Evolutionary conservation across 208 protist genomes (phyloP), one percentile per base, ranked within the genome.

Genomic region (Sergeia podlipaevii): DNA sequence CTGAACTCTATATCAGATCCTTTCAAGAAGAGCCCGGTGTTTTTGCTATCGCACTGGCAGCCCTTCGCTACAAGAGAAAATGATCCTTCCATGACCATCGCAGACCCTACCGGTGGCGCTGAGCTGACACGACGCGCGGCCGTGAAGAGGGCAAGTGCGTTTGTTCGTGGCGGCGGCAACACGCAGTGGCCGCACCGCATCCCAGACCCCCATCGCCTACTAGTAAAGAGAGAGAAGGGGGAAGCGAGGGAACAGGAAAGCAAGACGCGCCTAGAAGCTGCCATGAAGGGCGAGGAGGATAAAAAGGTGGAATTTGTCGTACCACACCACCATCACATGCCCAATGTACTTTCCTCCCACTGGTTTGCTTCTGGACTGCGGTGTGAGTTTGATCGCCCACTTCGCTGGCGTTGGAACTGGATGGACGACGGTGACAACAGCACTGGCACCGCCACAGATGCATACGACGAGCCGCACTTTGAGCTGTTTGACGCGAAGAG

Each of bases 81-180:
- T 5, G 43, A 58, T 1, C 41, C 55, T 3, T 13, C 39, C 2
- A 50, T 91, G 38, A 17, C 61, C 28, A 52, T 84, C 15, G 53
- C 74, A 2, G 80, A 91, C 50, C 70, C 72, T 0, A 54, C 84
- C 0, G 77, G 80, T 0, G 71, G 76, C 43, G 53, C 60, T 4
- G 60, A 74, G 23, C 76, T 91, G 21, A 52, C 63, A 17, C 55
- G 66, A n/a, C 76, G 79, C n/a, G 56, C 78, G 18, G 58, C 75
- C 32, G 70, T 82, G 4, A 15, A 27, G 13, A 57, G 76, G 3
- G 32, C 47, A 32, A 62, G 52, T 4, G 48, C 61, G 20, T 49
- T 86, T 0, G 59, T 61, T n/a, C 72, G 77, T 37, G 74, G 84
- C 20, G 62, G 70, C 21, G 77, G 70, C 8, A 57, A 61, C 2